phyloP scores from a whole-genome alignment of 441 rosid species.

The Erodium moschatum region DNA sequence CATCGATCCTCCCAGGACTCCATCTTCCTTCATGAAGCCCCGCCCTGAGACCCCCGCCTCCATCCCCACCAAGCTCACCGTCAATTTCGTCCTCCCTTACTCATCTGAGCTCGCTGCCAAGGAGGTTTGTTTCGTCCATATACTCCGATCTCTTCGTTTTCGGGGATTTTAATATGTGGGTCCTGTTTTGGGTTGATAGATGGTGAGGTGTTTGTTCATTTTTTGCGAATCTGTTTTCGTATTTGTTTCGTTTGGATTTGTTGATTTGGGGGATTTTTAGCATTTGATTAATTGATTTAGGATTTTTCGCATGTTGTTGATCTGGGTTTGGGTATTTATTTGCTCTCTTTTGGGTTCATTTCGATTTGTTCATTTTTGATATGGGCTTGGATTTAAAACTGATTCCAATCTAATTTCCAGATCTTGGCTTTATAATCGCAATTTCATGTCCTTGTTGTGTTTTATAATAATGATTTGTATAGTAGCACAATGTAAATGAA shows the following conservation, averaged over 20 bases:
- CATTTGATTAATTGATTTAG: no score
- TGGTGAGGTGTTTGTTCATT: not conserved
- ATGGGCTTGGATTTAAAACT: not conserved
- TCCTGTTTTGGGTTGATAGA: slow-evolving; percentile 7
- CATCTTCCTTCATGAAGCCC: slow-evolving; percentile 46
- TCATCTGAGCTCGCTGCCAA: slow-evolving; percentile 51
- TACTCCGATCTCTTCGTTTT: not conserved
- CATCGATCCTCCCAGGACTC: slow-evolving; percentile 61
- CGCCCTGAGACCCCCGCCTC: slow-evolving; percentile 47
- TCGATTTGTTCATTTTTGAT: not conserved
- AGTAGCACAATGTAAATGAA: not conserved
- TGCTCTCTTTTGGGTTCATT: not conserved
- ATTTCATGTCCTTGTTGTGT: not conserved
- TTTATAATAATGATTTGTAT: not conserved
- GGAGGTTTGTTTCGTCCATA: slow-evolving; percentile 35
- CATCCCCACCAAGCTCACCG: slow-evolving; percentile 57
- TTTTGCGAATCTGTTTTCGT: not conserved
- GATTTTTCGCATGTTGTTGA: not conserved
- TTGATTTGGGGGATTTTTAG: not conserved
- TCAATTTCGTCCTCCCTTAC: slow-evolving; percentile 71
- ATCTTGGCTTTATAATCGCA: not conserved
- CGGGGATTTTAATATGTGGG: slow-evolving; percentile 5
- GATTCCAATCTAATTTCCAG: not conserved
- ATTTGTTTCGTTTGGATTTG: not conserved
- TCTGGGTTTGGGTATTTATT: not conserved